Conservation (phyloP, 2,329 filamentous ascomycete species). For the Colletotrichum lentis region DNA sequence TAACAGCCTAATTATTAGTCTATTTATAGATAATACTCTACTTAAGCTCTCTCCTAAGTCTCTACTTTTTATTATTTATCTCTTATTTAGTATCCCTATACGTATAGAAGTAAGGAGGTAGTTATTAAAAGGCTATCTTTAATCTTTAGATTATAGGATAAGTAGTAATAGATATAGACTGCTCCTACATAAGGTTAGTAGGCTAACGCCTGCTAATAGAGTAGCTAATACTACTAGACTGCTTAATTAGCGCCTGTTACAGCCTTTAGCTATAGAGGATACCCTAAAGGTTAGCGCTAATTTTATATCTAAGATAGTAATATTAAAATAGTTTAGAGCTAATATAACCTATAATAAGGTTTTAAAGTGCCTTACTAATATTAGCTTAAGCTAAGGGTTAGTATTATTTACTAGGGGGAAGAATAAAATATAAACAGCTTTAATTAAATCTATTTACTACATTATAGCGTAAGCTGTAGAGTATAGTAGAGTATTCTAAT, state of each 20-base stretch:
- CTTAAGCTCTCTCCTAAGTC: slow-evolving; percentile 36
- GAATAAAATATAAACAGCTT: neutral
- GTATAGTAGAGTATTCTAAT: neutral
- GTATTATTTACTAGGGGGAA: neutral
- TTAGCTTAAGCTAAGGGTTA: neutral
- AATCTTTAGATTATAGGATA: neutral
- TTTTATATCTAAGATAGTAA: neutral
- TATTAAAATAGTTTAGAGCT: neutral
- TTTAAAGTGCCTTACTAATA: neutral
- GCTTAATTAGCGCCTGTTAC: neutral
- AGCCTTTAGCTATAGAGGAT: neutral
- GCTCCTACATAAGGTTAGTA: neutral
- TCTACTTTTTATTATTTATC: slow-evolving; percentile 38
- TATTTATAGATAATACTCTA: slow-evolving; percentile 36
- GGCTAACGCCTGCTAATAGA: neutral
- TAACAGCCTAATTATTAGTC: slow-evolving; percentile 39
- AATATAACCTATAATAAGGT: neutral
- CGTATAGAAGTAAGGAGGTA: slow-evolving; percentile 8
- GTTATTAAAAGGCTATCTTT: neutral
- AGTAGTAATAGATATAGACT: neutral
- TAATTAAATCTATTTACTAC: too few species aligned
- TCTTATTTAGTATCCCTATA: slow-evolving; percentile 14
- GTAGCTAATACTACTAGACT: neutral
- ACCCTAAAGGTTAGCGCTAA: neutral
- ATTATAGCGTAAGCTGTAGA: slow-evolving; percentile 1